Conservation (phyloP, 1,139 yeast species). For the Meyerozyma elateridarum region DNA sequence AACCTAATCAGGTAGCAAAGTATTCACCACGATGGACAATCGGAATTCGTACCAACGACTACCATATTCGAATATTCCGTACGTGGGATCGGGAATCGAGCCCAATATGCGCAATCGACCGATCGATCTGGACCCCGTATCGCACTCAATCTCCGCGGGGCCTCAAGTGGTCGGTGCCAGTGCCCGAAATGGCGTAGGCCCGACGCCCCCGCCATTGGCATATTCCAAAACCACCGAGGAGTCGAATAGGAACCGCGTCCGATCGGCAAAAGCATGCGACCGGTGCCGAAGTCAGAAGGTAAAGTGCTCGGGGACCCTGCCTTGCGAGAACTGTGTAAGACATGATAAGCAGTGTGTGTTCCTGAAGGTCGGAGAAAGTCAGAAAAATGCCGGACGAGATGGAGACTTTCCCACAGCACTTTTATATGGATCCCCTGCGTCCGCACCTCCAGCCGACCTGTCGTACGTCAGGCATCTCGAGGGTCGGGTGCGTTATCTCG, state of each 20-base stretch:
- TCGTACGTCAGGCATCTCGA: constrained; percentile 32
- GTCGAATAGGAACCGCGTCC: constrained; percentile 7
- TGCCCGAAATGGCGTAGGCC: background rate
- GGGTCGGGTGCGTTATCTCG: constrained; percentile 38
- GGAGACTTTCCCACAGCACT: background rate
- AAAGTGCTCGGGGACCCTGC: constrained; percentile 14
- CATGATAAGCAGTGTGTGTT: constrained; percentile 10
- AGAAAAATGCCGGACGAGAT: background rate
- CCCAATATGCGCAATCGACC: constrained; percentile 2
- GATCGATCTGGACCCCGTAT: constrained; percentile 2
- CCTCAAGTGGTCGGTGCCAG: background rate
- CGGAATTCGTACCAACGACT: constrained; percentile 2
- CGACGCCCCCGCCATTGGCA: constrained; percentile 2
- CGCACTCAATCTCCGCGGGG: background rate
- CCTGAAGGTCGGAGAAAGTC: background rate
- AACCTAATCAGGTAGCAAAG: too few species aligned
- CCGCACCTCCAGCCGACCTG: background rate
- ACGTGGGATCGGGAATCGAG: background rate
- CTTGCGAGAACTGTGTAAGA: constrained; percentile 13
- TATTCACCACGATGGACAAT: too few species aligned
- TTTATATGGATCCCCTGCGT: background rate
- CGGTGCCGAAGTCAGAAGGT: constrained; percentile 15
- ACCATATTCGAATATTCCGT: background rate
- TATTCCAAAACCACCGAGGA: background rate
- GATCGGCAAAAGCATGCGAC: constrained; percentile 14